Evolutionary conservation across 1,284 basidiomycete genomes (phyloP).

Genomic region (Stygiomarasmius scandens): DNA sequence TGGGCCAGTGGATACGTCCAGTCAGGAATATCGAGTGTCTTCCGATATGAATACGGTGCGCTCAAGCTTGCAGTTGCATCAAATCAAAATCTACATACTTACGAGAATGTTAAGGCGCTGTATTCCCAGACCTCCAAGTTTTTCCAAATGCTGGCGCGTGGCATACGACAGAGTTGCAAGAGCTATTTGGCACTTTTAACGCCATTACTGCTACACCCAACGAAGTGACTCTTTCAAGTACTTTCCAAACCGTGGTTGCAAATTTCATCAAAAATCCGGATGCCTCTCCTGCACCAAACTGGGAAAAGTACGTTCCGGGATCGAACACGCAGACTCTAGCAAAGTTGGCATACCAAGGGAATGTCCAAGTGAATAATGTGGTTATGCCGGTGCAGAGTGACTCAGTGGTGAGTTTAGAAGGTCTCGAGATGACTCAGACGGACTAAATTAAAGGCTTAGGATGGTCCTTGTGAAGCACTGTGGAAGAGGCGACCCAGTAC

Average conservation of each 20-base stretch:
- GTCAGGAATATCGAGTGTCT: conserved; percentile 17
- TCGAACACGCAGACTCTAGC: conserved; percentile 14
- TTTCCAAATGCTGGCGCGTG: conserved; percentile 20
- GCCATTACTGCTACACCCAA: conserved; percentile 13
- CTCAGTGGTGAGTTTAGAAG: conserved; percentile 4
- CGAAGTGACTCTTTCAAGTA: conserved; percentile 17
- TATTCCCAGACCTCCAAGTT: conserved; percentile 19
- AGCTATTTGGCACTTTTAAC: conserved; percentile 21
- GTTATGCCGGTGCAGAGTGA: conserved; percentile 1
- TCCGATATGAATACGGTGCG: conserved; percentile 20
- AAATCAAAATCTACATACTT: neutral
- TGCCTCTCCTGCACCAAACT: conserved; percentile 18
- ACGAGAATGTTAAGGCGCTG: conserved; percentile 11
- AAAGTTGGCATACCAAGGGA: conserved; percentile 19
- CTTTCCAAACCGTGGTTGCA: too few species aligned
- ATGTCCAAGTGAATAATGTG: conserved; percentile 16
- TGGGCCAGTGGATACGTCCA: conserved; percentile 18
- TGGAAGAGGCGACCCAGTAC: too few species aligned
- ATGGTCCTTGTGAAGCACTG: too few species aligned
- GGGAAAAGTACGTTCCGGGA: conserved; percentile 15
- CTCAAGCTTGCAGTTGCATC: too few species aligned
- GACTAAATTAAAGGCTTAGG: too few species aligned
- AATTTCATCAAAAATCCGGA: conserved; percentile 22
- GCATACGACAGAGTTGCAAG: conserved; percentile 19
- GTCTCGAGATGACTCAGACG: too few species aligned